phyloP scores from a whole-genome alignment of 1,139 yeast genomes.

The Magnusiomyces tetraspermus region DNA sequence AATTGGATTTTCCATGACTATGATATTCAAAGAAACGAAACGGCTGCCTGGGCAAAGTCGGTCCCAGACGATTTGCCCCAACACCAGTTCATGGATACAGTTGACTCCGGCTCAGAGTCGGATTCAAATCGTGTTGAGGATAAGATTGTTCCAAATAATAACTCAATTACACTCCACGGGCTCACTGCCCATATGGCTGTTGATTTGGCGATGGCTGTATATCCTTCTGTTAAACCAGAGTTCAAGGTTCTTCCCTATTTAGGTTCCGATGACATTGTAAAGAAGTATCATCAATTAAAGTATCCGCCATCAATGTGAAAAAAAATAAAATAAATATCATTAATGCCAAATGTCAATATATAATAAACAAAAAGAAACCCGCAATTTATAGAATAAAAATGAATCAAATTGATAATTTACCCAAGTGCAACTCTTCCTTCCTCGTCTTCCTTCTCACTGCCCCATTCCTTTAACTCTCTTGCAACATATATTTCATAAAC shows the following conservation, averaged over 20 bases:
- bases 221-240: conserved; percentile 4
- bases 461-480: conserved; percentile 25
- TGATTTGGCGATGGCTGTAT: conserved; percentile 17
- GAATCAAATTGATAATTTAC: too few relatives aligned
- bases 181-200: conserved; percentile 28
- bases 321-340: too few relatives aligned
- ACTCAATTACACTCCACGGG: conserved; percentile 17
- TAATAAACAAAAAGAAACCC: background rate
- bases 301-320: background rate
- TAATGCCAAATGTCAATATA: background rate
- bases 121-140: background rate
- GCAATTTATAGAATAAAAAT: background rate
- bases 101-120: background rate
- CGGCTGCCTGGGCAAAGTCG: background rate
- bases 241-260: conserved; percentile 8
- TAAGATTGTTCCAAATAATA: too few relatives aligned
- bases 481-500: conserved; percentile 22
- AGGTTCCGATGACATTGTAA: conserved; percentile 11
- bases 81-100: background rate
- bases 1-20: conserved; percentile 14
- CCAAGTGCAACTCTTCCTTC: background rate
- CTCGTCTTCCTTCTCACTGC: conserved; percentile 13
- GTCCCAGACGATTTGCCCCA: background rate
- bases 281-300: background rate
- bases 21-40: background rate